phyloP scores from a whole-genome alignment of 2,329 filamentous ascomycete genomes.

The Neoarthrinium moseri region DNA sequence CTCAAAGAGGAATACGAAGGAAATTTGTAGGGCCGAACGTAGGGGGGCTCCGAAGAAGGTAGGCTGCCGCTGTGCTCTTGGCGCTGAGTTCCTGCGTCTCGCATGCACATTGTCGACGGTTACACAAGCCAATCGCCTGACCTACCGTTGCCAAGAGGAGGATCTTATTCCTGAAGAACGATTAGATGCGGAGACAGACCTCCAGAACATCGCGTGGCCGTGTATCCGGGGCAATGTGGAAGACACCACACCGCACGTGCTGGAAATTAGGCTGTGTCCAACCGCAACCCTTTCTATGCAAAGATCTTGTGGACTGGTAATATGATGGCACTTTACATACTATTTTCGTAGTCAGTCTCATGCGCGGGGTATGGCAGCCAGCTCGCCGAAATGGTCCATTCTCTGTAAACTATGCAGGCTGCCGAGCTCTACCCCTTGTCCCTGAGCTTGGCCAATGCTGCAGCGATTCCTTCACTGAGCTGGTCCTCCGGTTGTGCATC shows the following conservation, averaged over 20 bases:
- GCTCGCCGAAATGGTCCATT: too few species aligned
- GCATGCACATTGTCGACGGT: background rate
- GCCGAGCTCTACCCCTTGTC: slow-evolving; percentile 34
- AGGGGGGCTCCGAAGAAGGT: too few species aligned
- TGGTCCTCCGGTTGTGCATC: slow-evolving; percentile 34
- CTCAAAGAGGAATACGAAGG: too few species aligned
- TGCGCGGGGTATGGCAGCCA: too few species aligned
- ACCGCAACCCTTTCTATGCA: background rate
- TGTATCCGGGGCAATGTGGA: background rate
- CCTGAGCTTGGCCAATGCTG: slow-evolving; percentile 58
- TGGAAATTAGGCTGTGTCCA: background rate
- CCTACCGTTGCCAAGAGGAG: slow-evolving; percentile 1
- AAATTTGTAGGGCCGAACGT: too few species aligned
- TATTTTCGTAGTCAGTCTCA: background rate
- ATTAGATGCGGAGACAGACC: background rate
- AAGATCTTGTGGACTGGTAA: background rate
- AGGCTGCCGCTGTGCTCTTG: background rate
- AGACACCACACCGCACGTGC: background rate
- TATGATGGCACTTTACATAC: too few species aligned
- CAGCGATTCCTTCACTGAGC: slow-evolving; percentile 58
- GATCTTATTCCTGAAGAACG: background rate
- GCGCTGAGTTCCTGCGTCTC: slow-evolving; percentile 7
- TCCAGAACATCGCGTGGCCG: background rate
- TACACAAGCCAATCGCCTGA: slow-evolving; percentile 7
- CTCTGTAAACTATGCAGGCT: background rate